These are phyloP conservation scores for Scedosporium minutisporum DNA, from an alignment of 2,329 filamentous ascomycete species.

Conservation along the genomic window DNA sequence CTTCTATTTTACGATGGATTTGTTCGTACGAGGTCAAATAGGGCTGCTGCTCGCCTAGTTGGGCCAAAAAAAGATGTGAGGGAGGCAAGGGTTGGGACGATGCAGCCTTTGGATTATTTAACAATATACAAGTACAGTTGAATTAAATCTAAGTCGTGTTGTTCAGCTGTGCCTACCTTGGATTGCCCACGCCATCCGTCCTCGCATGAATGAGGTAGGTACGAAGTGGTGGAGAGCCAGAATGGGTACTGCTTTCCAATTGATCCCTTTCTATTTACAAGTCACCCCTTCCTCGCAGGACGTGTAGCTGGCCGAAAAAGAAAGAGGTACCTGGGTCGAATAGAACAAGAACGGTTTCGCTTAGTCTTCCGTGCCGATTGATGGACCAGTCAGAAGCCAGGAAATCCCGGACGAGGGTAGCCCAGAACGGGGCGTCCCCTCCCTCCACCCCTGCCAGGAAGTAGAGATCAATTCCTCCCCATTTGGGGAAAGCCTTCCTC, in stretches of 20 bases:
- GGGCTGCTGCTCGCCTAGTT: too few relatives aligned
- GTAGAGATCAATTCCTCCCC: background rate
- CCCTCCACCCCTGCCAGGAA: background rate
- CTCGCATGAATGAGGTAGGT: too few relatives aligned
- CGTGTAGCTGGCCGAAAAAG: background rate
- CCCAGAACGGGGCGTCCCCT: slow-evolving; percentile 1
- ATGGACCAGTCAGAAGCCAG: background rate
- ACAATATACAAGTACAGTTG: too few relatives aligned
- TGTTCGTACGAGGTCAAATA: too few relatives aligned
- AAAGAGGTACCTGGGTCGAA: background rate
- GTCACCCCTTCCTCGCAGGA: background rate
- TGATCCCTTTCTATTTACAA: too few relatives aligned
- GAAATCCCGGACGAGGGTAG: slow-evolving; percentile 3
- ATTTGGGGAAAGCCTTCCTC: background rate
- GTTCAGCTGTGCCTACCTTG: background rate
- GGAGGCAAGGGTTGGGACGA: too few relatives aligned
- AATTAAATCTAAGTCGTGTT: background rate
- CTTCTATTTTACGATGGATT: background rate
- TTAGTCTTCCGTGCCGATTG: slow-evolving; percentile 5
- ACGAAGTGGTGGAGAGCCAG: too few relatives aligned
- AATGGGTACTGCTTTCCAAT: too few relatives aligned
- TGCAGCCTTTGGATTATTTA: too few relatives aligned
- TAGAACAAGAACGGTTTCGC: background rate
- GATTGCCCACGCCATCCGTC: too few relatives aligned
- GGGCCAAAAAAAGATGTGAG: too few relatives aligned